A percentile compares a stretch with the other conserved stretches of the same genome.
Conservation (phyloP, 257 asterid genomes). For the Anisodus tanguticus region DNA sequence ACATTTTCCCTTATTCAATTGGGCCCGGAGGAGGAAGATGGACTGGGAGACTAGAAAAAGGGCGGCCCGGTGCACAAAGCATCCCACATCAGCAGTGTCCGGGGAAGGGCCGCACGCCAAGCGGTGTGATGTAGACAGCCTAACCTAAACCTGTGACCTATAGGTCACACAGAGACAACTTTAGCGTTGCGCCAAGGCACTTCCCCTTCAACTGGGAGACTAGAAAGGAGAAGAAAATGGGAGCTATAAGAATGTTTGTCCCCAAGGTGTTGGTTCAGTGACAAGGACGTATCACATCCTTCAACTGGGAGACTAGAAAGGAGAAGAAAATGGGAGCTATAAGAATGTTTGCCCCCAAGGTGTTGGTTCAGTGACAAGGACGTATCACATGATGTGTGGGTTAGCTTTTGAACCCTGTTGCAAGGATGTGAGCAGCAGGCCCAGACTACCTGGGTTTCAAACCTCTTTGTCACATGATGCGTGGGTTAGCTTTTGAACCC, state of each 20-base stretch:
- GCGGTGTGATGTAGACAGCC: too few species aligned
- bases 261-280: background rate
- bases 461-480: background rate
- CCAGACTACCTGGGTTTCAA: too few species aligned
- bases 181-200: too few species aligned
- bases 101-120: too few species aligned
- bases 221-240: background rate
- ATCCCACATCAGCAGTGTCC: too few species aligned
- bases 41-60: background rate
- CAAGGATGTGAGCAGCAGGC: background rate
- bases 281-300: background rate
- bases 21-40: background rate
- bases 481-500: slow-evolving; percentile 10
- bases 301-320: too few species aligned
- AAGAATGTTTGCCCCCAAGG: background rate
- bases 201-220: too few species aligned
- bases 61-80: too few species aligned
- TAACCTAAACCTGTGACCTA: too few species aligned
- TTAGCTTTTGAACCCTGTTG: slow-evolving; percentile 10
- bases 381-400: background rate
- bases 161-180: too few species aligned
- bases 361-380: background rate
- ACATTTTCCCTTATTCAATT: slow-evolving; percentile 11
- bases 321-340: background rate
- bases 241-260: background rate